Percentiles rank a stretch among this genome's conserved stretches.
Evolutionary conservation across 495 filamentous ascomycete genomes (phyloP).

Genomic region (Neurospora tetrasperma): DNA sequence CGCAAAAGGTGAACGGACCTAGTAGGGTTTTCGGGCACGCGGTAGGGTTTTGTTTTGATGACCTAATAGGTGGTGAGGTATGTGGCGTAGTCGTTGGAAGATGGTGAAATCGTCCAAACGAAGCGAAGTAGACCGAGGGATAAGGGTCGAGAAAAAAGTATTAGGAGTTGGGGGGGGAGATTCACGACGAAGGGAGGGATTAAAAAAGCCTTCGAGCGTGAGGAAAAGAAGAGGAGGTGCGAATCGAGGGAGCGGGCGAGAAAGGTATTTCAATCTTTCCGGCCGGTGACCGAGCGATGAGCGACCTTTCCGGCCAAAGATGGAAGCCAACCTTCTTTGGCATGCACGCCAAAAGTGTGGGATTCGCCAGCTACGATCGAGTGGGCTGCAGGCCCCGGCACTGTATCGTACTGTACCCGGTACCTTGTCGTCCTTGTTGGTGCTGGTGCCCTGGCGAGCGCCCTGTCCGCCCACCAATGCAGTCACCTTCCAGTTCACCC

Average conservation of each 20-base stretch:
- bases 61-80: slow-evolving; percentile 21
- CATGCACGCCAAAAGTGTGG: slow-evolving; percentile 1
- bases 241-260: slow-evolving; percentile 13
- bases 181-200: slow-evolving; percentile 33
- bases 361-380: slow-evolving; percentile 8
- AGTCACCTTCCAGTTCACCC: neutral
- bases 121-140: slow-evolving; percentile 9
- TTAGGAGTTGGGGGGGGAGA: slow-evolving; percentile 19
- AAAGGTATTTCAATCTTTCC: slow-evolving; percentile 26
- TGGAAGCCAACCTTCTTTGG: slow-evolving; percentile 18
- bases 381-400: slow-evolving; percentile 4
- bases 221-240: slow-evolving; percentile 20
- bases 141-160: slow-evolving; percentile 10
- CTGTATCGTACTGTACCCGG: slow-evolving; percentile 12
- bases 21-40: slow-evolving; percentile 11
- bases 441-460: slow-evolving; percentile 1
- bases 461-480: neutral
- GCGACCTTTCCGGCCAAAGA: slow-evolving; percentile 20
- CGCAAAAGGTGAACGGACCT: slow-evolving; percentile 4
- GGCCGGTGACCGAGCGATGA: slow-evolving; percentile 13
- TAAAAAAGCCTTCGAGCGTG: slow-evolving; percentile 27
- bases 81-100: slow-evolving; percentile 15
- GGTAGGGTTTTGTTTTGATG: slow-evolving; percentile 19
- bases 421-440: slow-evolving; percentile 9
- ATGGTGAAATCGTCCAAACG: slow-evolving; percentile 14